A percentile compares a stretch with the other conserved stretches of the same genome.
These are phyloP conservation scores for Fusarium musae DNA, from an alignment of 2,329 filamentous ascomycete genomes.

Conservation along the genomic window DNA sequence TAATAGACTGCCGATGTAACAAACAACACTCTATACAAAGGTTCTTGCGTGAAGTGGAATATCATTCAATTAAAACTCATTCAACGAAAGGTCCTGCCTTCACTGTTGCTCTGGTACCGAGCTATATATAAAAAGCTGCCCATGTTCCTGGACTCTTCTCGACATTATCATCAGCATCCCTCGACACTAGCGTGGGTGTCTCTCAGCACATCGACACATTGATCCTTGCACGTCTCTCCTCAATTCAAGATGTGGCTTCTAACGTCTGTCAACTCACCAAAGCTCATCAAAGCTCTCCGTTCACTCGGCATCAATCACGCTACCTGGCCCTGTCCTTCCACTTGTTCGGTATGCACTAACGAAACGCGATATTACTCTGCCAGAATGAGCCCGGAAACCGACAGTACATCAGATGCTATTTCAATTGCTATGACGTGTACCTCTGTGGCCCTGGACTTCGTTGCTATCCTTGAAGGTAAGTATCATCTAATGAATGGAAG, in stretches of 20 bases:
- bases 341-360: background rate
- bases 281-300: background rate
- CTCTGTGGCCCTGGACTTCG: background rate
- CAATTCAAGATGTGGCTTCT: background rate
- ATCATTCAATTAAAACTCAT: background rate
- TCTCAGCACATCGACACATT: background rate
- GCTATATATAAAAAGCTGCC: background rate
- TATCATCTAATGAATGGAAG: fast-evolving
- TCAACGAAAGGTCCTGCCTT: too few species aligned
- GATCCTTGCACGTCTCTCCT: too few species aligned
- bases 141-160: background rate
- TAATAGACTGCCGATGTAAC: background rate
- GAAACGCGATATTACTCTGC: background rate
- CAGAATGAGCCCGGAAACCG: background rate
- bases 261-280: background rate
- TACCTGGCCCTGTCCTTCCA: background rate
- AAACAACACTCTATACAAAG: background rate
- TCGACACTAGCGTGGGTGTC: fast-evolving
- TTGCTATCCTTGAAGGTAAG: fast-evolving
- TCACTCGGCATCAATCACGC: background rate
- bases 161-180: background rate
- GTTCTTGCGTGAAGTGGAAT: fast-evolving
- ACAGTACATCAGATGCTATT: fast-evolving
- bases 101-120: background rate
- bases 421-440: background rate